Percentiles rank a stretch among this genome's conserved stretches.
phyloP scores from a whole-genome alignment of 2,329 filamentous ascomycete species.

The Trichoderma asperellum region DNA sequence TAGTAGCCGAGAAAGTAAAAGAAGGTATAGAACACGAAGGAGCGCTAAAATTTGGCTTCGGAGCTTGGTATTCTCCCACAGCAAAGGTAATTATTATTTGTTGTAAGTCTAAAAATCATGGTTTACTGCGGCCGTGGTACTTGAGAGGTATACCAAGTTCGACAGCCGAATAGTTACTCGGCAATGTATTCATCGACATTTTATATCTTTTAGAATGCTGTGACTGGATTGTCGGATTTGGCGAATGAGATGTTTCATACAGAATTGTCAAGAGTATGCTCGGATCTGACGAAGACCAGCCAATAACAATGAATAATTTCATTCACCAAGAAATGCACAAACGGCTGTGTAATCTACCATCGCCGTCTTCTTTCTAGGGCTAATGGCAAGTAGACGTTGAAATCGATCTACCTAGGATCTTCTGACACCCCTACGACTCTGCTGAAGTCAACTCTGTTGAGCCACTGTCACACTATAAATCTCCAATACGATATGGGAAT shows the following conservation, averaged over 20 bases:
- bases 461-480: conserved; percentile 18
- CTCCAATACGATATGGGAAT: conserved; percentile 17
- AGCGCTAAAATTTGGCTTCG: conserved; percentile 9
- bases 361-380: background rate
- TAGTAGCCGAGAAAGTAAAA: background rate
- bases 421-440: background rate
- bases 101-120: background rate
- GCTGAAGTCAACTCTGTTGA: background rate
- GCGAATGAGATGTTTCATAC: background rate
- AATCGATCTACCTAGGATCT: background rate
- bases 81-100: background rate
- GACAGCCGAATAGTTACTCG: background rate
- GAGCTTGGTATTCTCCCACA: background rate
- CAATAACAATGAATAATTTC: background rate
- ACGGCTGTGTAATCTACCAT: background rate
- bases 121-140: background rate
- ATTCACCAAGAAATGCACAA: background rate
- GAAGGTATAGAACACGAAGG: background rate
- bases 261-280: background rate
- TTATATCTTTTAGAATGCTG: background rate
- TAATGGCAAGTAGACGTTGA: background rate
- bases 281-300: background rate
- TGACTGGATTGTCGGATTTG: background rate
- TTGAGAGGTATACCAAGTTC: background rate
- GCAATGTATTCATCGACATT: background rate